These are phyloP conservation scores for Centaurea solstitialis DNA, from an alignment of 129 eudicot species.

Conservation along the genomic window DNA sequence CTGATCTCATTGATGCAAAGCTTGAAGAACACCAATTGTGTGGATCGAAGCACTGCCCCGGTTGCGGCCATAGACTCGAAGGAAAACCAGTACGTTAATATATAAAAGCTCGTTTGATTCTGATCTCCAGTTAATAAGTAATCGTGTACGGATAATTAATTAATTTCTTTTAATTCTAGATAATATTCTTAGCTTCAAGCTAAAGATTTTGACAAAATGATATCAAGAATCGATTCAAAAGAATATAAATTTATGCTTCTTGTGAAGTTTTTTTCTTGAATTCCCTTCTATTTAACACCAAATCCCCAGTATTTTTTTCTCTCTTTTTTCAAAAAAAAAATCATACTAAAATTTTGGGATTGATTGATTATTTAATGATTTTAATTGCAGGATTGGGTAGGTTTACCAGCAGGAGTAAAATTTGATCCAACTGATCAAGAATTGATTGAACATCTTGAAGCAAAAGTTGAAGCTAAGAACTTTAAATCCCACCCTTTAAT, in stretches of 20 bases:
- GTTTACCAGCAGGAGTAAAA: constrained; percentile 99
- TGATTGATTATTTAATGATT: background rate
- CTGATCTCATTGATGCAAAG: constrained; percentile 97
- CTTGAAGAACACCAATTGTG: constrained; percentile 94
- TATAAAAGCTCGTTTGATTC: too few relatives aligned
- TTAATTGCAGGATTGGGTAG: constrained; percentile 86
- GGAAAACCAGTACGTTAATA: constrained; percentile 75
- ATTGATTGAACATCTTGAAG: constrained; percentile 95
- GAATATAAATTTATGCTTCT: constrained; percentile 35
- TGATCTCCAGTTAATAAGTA: too few relatives aligned
- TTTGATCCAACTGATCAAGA: constrained; percentile 99
- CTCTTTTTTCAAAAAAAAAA: background rate
- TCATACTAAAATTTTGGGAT: background rate
- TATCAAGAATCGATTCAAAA: constrained; percentile 41
- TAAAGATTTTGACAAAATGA: constrained; percentile 34
- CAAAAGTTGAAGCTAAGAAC: constrained; percentile 88
- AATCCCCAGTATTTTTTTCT: constrained; percentile 1
- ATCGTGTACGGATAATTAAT: background rate
- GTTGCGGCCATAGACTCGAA: constrained; percentile 98
- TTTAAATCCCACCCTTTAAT: constrained; percentile 89
- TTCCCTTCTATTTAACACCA: constrained; percentile 13
- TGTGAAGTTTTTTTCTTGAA: background rate
- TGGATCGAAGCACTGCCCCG: constrained; percentile 97
- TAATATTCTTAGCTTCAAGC: constrained; percentile 47
- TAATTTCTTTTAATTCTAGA: background rate